phyloP scores from a whole-genome alignment of 108 stramenopile genomes.

The Craspedostauros australis region DNA sequence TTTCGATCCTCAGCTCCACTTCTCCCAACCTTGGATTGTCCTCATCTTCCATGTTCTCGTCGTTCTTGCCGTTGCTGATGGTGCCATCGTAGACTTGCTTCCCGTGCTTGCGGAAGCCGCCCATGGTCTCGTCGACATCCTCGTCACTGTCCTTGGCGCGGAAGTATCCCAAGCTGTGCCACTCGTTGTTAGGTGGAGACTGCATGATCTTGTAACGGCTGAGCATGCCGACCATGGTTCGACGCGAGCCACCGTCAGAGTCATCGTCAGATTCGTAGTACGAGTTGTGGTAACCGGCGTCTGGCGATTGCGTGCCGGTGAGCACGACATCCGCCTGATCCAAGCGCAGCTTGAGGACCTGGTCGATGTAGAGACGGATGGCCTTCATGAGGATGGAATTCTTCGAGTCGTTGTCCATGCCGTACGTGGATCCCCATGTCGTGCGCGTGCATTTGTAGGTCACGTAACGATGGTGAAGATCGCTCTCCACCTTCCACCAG shows the following conservation, averaged over 20 bases:
- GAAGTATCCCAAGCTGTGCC: conserved; percentile 23
- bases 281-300: not conserved
- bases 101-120: no score
- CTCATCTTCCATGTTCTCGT: no score
- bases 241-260: not conserved
- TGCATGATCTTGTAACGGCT: conserved; percentile 32
- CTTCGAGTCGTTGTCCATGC: conserved; percentile 27
- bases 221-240: conserved; percentile 23
- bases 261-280: conserved; percentile 16
- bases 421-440: conserved; percentile 13
- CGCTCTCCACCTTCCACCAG: not conserved
- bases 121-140: no score
- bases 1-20: conserved; percentile 11
- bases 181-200: conserved; percentile 18
- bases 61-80: no score
- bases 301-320: conserved; percentile 20
- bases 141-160: no score
- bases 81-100: no score
- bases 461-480: conserved; percentile 29
- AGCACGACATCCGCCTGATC: conserved; percentile 23
- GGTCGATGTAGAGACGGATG: conserved; percentile 36
- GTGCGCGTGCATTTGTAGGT: conserved; percentile 6
- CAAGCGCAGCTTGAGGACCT: conserved; percentile 18
- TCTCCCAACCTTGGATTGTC: not conserved
- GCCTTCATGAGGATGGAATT: conserved; percentile 43